Evolutionary conservation across 345 rosid genomes (phyloP).

Genomic region (Pugionium cornutum): DNA sequence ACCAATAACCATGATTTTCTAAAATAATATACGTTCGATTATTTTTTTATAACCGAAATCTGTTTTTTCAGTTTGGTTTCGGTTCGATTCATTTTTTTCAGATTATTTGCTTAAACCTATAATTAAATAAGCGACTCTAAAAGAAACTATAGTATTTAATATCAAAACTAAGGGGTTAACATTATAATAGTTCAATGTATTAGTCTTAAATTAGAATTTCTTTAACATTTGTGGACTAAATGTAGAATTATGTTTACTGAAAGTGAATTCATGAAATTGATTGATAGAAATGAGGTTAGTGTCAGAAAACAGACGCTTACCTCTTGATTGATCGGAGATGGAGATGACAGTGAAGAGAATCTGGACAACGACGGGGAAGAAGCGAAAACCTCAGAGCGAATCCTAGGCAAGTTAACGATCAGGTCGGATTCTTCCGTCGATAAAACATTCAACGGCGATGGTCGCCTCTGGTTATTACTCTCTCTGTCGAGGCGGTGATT

Average conservation of each 20-base stretch:
- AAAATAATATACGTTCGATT: too few relatives aligned
- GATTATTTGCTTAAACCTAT: too few relatives aligned
- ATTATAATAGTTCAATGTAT: neutral
- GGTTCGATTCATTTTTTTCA: too few relatives aligned
- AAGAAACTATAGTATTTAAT: too few relatives aligned
- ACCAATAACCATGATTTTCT: too few relatives aligned
- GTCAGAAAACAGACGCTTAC: conserved; percentile 35
- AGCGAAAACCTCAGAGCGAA: conserved; percentile 50
- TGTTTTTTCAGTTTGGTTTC: too few relatives aligned
- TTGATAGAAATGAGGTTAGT: neutral
- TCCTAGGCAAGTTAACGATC: conserved; percentile 40
- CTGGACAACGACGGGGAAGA: conserved; percentile 35
- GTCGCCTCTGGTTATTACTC: conserved; percentile 17
- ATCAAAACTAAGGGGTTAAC: neutral
- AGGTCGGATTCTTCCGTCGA: conserved; percentile 9
- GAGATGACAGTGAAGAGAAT: neutral
- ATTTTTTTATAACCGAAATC: too few relatives aligned
- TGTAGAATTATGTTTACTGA: neutral
- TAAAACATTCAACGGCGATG: conserved; percentile 25
- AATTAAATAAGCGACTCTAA: too few relatives aligned
- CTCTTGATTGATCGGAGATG: conserved; percentile 45
- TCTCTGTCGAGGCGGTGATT: conserved; percentile 35
- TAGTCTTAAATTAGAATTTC: neutral
- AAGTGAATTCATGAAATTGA: neutral
- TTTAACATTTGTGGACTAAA: neutral